These are phyloP conservation scores for Hawksworthiomyces lignivorus DNA, from an alignment of 2,329 filamentous ascomycete genomes.

Conservation along the genomic window DNA sequence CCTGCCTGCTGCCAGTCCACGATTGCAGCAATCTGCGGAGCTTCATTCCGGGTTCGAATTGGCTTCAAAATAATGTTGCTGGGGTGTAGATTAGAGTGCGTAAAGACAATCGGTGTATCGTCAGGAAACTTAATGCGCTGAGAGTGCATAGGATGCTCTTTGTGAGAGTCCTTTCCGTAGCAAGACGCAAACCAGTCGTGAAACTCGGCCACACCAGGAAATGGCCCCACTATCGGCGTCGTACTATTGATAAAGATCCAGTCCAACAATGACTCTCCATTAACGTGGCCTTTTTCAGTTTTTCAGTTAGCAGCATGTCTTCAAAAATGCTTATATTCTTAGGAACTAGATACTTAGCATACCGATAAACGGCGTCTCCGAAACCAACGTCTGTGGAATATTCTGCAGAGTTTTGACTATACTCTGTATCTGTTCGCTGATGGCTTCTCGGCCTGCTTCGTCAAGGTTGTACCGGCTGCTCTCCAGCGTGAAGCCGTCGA, in stretches of 20 bases:
- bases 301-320: too few relatives aligned
- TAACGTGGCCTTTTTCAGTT: constrained; percentile 10
- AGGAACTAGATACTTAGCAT: too few relatives aligned
- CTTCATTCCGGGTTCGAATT: not conserved
- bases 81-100: not conserved
- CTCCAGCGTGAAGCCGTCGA: constrained; percentile 14
- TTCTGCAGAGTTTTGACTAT: not conserved
- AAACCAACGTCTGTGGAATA: constrained; percentile 6
- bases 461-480: constrained; percentile 10
- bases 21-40: constrained; percentile 17
- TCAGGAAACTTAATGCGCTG: not conserved
- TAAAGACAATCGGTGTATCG: not conserved
- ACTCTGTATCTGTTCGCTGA: not conserved
- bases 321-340: too few relatives aligned
- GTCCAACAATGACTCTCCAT: constrained; percentile 13
- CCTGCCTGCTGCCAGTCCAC: constrained; percentile 29
- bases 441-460: too few relatives aligned
- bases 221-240: constrained; percentile 17
- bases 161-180: not conserved
- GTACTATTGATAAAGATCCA: constrained; percentile 14
- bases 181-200: constrained; percentile 18
- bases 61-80: not conserved
- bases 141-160: too few relatives aligned
- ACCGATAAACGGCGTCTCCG: constrained; percentile 4
- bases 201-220: constrained; percentile 17